Evolutionary conservation across 2,329 filamentous ascomycete genomes (phyloP), one percentile per base, ranked within the genome.

Genomic region (Aspergillus sp.): DNA sequence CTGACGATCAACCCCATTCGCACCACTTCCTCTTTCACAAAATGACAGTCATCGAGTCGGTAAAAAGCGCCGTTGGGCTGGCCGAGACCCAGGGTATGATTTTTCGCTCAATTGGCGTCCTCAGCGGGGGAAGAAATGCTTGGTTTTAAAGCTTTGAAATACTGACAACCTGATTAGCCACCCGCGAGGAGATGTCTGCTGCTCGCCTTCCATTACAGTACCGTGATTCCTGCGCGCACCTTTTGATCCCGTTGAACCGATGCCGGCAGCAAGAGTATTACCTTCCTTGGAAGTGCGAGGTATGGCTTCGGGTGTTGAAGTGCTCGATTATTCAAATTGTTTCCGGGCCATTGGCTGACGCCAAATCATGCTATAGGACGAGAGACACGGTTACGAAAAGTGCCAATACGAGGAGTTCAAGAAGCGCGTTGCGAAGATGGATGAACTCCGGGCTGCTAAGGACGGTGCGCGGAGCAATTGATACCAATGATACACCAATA

Each of bases 331-430:
- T 39, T 50, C 39, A 14, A 35, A 1, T 41, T 47, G 21, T 35
- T 24, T 19, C 12, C 7, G 37, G 21, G 24, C 33, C 44, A 40
- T 11, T 39, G 44, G 35, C 52, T 53, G 19, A 44, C 43, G n/a
- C 23, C 55, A 48, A 33, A 61, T 50, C 47, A 46, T 49, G 23
- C 49, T 48, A 59, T 35, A 98, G 95, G 87, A 92, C 76, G 95
- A 99, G 83, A 85, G 95, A 82, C 95, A 99, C 80, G 89, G 88
- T 72, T 99, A 99, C 83, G 95, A 99, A 77, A 98, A 98, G 78
- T 99, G 95, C 86, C 95, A 99, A 74, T 99, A 99, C 79, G 90
- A 90, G 64, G 95, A 98, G 77, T 99, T 99, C 84, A 96, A 96
- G 87, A 91, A 93, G 84, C 88, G 95, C 58, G 95, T 99, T 64